Evolutionary conservation across 129 eudicot genomes (phyloP), one percentile per base, ranked within the genome.

Genomic region (Flaveria linearis): DNA sequence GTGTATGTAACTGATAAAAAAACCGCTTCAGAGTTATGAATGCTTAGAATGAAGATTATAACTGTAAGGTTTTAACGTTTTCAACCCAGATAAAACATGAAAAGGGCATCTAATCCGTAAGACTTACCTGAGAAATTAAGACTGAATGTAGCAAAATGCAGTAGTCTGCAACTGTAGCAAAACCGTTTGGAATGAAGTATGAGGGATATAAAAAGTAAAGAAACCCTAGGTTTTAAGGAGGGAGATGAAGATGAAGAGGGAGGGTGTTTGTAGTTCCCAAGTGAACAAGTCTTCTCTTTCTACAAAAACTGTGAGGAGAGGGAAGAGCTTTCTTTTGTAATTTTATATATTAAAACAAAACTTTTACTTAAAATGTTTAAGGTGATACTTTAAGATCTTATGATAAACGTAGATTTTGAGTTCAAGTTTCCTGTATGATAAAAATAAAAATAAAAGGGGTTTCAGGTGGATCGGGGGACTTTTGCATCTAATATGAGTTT

Each of bases 261-360:
- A 46, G 78, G 26, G 78, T 15, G 73, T 55, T 13, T 74, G 64
- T 75, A 80, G 80, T 80, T 80, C 79, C 84, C 79, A 67, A 80
- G 74, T 79, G 7, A 68, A 8, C 3, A 9, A 17, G 46, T 18
- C 14, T 28, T 46, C 69, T 57, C 76, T 69, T 71, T 70, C 73
- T 63, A 64, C 66, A 28, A 26, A 30, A 61, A 72, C 36, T 53
- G 78, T 41, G 78, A 10, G 64, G 9, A 30, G 41, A 23, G n/a
- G 25, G 70, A 28, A 18, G 57, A 64, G 60, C 3, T 42, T 46
- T n/a, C 39, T 52, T 30, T 26, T 71, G 64, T 71, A 30, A 33
- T 33, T 33, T 33, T 33, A 33, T 33, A 1, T 33, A 33, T 33
- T 33, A 33, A 28, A 26, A n/a, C n/a, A n/a, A n/a, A n/a, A n/a